Percentiles rank a stretch among this genome's conserved stretches.
These are phyloP conservation scores for Puccinellia tenuiflora DNA, from an alignment of 176 grass and related monocot genomes.

Conservation along the genomic window DNA sequence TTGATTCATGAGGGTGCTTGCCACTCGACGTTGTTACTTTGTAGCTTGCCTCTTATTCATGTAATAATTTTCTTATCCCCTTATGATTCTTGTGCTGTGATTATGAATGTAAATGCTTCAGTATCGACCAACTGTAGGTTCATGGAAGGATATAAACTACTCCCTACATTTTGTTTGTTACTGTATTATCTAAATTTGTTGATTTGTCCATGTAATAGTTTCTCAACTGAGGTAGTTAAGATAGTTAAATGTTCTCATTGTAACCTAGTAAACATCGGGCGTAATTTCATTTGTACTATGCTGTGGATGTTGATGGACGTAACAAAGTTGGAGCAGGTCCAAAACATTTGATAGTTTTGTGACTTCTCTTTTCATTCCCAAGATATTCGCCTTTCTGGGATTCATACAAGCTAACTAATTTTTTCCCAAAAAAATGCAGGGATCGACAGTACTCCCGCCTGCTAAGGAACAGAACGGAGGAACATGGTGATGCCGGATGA, in stretches of 20 bases:
- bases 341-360: neutral
- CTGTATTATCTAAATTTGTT: no score
- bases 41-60: neutral
- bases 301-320: conserved; percentile 44
- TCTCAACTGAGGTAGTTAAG: no score
- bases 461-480: no score
- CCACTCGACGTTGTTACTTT: neutral
- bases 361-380: neutral
- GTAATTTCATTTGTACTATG: neutral
- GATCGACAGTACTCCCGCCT: conserved; percentile 7
- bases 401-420: neutral
- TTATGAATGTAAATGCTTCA: neutral
- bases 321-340: conserved; percentile 21
- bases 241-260: neutral
- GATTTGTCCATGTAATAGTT: no score
- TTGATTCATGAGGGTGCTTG: no score
- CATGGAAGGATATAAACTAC: neutral
- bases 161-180: no score
- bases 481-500: neutral
- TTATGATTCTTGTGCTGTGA: neutral
- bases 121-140: neutral
- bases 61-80: neutral
- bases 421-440: conserved; percentile 13
- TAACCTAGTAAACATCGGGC: neutral
- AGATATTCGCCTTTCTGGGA: neutral